phyloP scores from a whole-genome alignment of 192 early-diverging fungal species.

The Nowakowskiella sp. region DNA sequence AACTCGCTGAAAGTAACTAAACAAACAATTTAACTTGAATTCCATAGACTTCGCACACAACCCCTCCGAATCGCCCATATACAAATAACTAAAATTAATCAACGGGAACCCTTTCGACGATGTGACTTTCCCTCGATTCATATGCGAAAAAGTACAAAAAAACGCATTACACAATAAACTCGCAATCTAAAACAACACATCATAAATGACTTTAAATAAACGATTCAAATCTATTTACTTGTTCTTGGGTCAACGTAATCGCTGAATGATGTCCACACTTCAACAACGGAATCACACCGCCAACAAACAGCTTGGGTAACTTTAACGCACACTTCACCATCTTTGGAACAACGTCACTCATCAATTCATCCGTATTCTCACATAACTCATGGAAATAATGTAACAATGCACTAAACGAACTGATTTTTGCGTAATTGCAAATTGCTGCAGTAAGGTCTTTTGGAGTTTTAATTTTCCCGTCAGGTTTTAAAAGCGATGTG shows the following conservation, averaged over 20 bases:
- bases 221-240: slow-evolving; percentile 11
- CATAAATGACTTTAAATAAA: not conserved
- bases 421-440: too few species aligned
- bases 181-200: slow-evolving; percentile 15
- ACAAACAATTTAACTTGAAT: slow-evolving; percentile 28
- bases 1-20: slow-evolving; percentile 28
- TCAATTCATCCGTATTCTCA: not conserved
- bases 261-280: slow-evolving; percentile 14
- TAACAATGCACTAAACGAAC: not conserved
- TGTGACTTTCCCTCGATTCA: slow-evolving; percentile 11
- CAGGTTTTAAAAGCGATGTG: too few species aligned
- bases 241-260: slow-evolving; percentile 34
- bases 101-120: slow-evolving; percentile 24
- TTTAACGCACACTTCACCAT: slow-evolving; percentile 28
- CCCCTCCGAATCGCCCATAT: slow-evolving; percentile 14
- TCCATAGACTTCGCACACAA: slow-evolving; percentile 2
- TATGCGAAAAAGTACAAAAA: slow-evolving; percentile 34
- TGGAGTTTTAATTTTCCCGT: too few species aligned
- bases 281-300: slow-evolving; percentile 31
- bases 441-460: too few species aligned
- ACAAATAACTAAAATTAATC: slow-evolving; percentile 25
- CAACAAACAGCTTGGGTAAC: slow-evolving; percentile 16
- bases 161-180: slow-evolving; percentile 39
- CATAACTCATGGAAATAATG: not conserved
- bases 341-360: slow-evolving; percentile 19